Conservation (phyloP, 192 early-diverging fungal species). For the Piromyces finnis region DNA sequence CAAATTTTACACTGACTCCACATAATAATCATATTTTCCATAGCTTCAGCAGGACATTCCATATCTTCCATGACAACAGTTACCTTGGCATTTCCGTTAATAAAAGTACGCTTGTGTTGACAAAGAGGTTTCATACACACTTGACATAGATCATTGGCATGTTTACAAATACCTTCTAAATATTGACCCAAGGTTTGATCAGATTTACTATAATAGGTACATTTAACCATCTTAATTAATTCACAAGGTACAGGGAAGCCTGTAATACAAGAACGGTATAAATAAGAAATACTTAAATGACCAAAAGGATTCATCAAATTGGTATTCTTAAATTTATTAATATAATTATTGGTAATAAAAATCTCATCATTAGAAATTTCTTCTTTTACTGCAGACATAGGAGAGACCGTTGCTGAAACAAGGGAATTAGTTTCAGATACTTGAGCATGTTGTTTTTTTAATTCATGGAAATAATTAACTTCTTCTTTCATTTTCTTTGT, state of each 20-base stretch:
- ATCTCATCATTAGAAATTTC: not conserved
- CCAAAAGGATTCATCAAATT: constrained; percentile 37
- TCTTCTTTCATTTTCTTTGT: constrained; percentile 40
- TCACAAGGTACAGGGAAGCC: not conserved
- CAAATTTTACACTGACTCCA: constrained; percentile 77
- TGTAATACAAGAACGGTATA: not conserved
- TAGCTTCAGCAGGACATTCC: constrained; percentile 31
- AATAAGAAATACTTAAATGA: constrained; percentile 41
- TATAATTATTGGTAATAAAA: not conserved
- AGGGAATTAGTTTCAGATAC: not conserved
- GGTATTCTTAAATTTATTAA: not conserved
- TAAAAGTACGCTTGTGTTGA: constrained; percentile 71
- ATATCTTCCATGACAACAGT: constrained; percentile 52
- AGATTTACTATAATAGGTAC: constrained; percentile 35
- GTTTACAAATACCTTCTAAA: constrained; percentile 61
- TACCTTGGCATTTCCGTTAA: constrained; percentile 61
- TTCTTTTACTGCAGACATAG: not conserved
- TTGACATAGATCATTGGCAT: constrained; percentile 43
- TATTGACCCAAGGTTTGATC: constrained; percentile 82
- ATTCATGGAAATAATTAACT: constrained; percentile 11
- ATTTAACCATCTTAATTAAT: constrained; percentile 6
- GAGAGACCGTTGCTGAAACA: not conserved
- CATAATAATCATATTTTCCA: constrained; percentile 67
- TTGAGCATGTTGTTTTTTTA: not conserved
- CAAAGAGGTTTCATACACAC: constrained; percentile 61